A percentile compares a stretch with the other conserved stretches of the same genome.
Conservation (phyloP, 257 asterid species). For the Solanum sejunctum region DNA sequence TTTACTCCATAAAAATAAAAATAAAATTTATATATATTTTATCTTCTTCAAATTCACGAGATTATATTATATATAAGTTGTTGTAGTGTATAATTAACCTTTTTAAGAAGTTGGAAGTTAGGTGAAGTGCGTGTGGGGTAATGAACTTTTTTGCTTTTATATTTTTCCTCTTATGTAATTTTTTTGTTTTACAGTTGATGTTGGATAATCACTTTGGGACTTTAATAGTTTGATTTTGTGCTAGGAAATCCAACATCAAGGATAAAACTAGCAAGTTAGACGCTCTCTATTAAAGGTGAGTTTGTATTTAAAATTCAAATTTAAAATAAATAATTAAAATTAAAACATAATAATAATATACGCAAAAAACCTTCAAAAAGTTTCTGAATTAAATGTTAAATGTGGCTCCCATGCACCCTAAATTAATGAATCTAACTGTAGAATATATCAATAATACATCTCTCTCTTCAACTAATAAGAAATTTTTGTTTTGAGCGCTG, state of each 20-base stretch:
- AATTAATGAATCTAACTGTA: neutral
- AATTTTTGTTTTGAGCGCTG: neutral
- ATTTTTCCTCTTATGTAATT: neutral
- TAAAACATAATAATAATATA: neutral
- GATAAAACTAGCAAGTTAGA: neutral
- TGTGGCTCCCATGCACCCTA: neutral
- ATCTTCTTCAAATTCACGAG: neutral
- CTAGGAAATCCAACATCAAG: neutral
- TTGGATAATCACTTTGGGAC: neutral
- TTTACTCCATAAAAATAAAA: neutral
- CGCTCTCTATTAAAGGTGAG: rapidly evolving
- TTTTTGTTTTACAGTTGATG: too few relatives aligned
- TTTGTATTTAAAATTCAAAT: neutral
- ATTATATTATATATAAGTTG: neutral
- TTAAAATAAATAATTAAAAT: neutral
- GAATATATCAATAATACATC: neutral
- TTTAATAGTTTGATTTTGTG: neutral
- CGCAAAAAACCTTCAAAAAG: neutral
- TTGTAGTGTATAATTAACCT: neutral
- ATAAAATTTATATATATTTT: neutral
- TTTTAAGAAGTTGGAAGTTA: neutral
- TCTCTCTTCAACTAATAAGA: neutral
- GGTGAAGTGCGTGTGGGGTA: neutral
- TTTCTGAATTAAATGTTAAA: neutral
- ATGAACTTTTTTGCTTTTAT: neutral